Evolutionary conservation across 148 eudicot species (phyloP), one percentile per base, ranked within the genome.

Genomic region (Oxyria digyna): DNA sequence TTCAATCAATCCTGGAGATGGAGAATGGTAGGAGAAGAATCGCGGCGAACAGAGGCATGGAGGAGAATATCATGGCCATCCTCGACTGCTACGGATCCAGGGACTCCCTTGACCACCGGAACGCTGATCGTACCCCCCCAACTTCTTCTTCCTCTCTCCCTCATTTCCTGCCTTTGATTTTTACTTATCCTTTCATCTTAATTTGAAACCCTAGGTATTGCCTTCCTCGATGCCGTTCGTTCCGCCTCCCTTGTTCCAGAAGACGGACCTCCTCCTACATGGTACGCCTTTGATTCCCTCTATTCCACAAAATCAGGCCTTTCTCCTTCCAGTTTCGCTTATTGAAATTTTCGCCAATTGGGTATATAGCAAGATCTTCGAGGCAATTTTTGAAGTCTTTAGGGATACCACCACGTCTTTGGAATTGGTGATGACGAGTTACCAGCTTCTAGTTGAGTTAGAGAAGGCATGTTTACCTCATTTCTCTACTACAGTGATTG

Each of bases 151-250:
- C 1, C 0, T 45, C 21, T 46, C 9, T 26, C 15, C 14, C 64
- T 57, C 35, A 57, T 57, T 57, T 13, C 15, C 0, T 29, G 64
- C 21, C 31, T 55, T n/a, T 55, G 62, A 55, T 55, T 24, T 6
- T 17, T 6, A 0, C 0, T 4, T 18, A 29, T 29, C 46, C 38
- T 6, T 31, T 18, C 17, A 1, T 33, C 3, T 10, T 70, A 24
- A 31, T 62, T 63, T n/a, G 57, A 76, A 62, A 71, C 48, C 71
- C 33, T 57, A 87, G 91, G 91, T 62, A 73, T 86, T 70, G 77
- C 88, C 40, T 91, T 86, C 77, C 79, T 91, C 17, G 96, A 91
- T 73, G 97, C 92, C 23, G 92, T 91, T 74, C 88, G 92, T 4
- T 79, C 85, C 67, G 84, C 96, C 68, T 85, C 84, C 10, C 40